A percentile compares a stretch with the other conserved stretches of the same genome.
Conservation (phyloP, 352 stramenopile species). For the Blastocystis sp. region DNA sequence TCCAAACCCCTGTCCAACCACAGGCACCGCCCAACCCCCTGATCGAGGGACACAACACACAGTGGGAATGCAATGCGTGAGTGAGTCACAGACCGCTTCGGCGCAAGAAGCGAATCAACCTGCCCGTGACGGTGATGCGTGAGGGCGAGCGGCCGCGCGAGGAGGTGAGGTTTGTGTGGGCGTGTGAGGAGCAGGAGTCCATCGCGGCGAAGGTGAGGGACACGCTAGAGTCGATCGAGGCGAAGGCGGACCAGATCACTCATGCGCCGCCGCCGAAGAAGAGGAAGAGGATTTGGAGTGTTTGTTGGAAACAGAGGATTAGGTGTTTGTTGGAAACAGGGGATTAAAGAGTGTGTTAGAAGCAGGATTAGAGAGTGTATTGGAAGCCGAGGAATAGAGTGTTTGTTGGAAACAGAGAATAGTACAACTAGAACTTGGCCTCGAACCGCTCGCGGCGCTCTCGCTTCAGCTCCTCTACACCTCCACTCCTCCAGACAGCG, state of each 20-base stretch:
- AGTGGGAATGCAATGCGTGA: background rate
- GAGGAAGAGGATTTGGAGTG: constrained; percentile 48
- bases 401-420: background rate
- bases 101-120: constrained; percentile 15
- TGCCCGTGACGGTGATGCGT: background rate
- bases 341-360: background rate
- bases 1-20: background rate
- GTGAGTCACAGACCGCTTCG: background rate
- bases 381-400: background rate
- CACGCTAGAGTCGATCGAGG: constrained; percentile 42
- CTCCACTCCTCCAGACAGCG: background rate
- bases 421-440: constrained; percentile 31
- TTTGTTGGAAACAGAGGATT: background rate
- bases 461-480: constrained; percentile 55
- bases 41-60: background rate
- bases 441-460: constrained; percentile 45
- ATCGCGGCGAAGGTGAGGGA: constrained; percentile 34
- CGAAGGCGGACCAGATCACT: background rate
- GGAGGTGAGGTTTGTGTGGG: background rate
- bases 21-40: background rate
- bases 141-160: background rate
- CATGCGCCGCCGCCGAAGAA: constrained; percentile 16
- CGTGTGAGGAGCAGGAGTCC: background rate
- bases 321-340: constrained; percentile 9
- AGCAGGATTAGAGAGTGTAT: background rate